Conservation (phyloP, 2,329 filamentous ascomycete genomes). For the Grosmannia clavigera region DNA sequence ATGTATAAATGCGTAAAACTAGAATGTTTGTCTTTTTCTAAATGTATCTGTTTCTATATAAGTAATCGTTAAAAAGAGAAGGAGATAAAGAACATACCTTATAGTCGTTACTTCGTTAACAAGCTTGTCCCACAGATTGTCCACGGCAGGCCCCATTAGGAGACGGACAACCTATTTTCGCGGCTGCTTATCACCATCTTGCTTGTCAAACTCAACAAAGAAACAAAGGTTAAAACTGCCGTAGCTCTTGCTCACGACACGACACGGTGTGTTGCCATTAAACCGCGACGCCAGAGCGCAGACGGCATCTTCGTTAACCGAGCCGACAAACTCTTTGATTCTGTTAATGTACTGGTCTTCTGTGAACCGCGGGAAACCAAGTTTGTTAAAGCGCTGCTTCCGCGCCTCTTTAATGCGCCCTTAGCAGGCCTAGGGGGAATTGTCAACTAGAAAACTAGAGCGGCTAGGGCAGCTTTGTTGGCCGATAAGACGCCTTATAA, state of each 20-base stretch:
- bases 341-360: constrained; percentile 1
- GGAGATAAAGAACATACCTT: constrained; percentile 7
- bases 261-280: neutral
- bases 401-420: neutral
- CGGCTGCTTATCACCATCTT: neutral
- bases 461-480: neutral
- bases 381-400: neutral
- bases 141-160: constrained; percentile 13
- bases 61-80: neutral
- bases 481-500: neutral
- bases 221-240: constrained; percentile 6
- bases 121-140: constrained; percentile 16
- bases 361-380: neutral
- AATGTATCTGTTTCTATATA: neutral
- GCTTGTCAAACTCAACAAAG: constrained; percentile 4
- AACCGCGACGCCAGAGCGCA: constrained; percentile 3
- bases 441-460: neutral
- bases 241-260: neutral
- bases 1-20: constrained; percentile 13
- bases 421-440: neutral
- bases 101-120: constrained; percentile 16
- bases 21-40: constrained; percentile 13
- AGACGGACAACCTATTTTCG: constrained; percentile 15
- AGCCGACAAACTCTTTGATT: neutral
- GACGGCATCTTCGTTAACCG: constrained; percentile 4